Conservation (phyloP, 176 grass and related monocot genomes). For the Carex pumila region DNA sequence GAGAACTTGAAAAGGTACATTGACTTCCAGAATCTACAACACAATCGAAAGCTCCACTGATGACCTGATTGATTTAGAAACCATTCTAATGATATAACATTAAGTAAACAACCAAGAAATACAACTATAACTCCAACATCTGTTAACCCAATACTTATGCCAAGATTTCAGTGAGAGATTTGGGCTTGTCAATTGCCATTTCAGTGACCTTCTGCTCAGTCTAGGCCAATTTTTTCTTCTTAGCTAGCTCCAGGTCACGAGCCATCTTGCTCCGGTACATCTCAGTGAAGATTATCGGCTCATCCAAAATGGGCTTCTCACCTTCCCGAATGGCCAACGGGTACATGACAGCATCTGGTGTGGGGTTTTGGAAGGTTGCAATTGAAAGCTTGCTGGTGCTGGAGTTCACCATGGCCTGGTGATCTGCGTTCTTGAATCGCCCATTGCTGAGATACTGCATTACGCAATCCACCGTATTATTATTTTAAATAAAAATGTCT, state of each 20-base stretch:
- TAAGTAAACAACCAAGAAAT: neutral
- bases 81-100: neutral
- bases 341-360: conserved; percentile 61
- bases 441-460: conserved; percentile 78
- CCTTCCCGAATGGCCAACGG: conserved; percentile 71
- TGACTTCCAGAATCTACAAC: neutral
- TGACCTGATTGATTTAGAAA: neutral
- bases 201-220: conserved; percentile 11
- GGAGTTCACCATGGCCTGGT: conserved; percentile 88
- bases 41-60: neutral
- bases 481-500: neutral
- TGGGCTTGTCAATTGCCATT: conserved; percentile 14
- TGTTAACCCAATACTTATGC: conserved; percentile 19
- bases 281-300: conserved; percentile 79
- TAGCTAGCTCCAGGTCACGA: conserved; percentile 54
- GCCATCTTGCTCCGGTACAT: conserved; percentile 91
- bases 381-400: conserved; percentile 60
- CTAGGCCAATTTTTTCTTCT: conserved; percentile 71
- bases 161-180: conserved; percentile 46
- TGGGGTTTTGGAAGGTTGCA: conserved; percentile 91
- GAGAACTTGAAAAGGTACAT: neutral
- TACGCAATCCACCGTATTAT: neutral
- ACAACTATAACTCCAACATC: neutral
- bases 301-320: conserved; percentile 58
- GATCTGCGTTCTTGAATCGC: conserved; percentile 87